Evolutionary conservation across 805 yeast species (phyloP).

Genomic region (Yarrowia sp.): DNA sequence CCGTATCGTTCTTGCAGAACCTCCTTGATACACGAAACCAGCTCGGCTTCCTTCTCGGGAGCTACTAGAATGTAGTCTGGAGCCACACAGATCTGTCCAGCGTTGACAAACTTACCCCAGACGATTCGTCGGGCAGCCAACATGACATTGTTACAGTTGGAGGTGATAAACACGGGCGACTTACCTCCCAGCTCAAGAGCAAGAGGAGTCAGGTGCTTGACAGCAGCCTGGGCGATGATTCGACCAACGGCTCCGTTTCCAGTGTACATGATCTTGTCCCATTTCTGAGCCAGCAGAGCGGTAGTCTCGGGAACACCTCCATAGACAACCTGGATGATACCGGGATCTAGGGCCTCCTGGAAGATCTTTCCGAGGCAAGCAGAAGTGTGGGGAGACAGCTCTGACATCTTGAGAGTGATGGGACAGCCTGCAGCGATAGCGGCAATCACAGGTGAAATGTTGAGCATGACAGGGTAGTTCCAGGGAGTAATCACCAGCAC

Average conservation of each 20-base stretch:
- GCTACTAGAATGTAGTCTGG: slow-evolving; percentile 78
- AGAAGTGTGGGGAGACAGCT: slow-evolving; percentile 62
- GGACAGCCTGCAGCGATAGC: slow-evolving; percentile 84
- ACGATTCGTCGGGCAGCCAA: slow-evolving; percentile 59
- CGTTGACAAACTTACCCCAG: slow-evolving; percentile 79
- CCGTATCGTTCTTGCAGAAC: slow-evolving; percentile 46
- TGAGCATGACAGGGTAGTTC: slow-evolving; percentile 68
- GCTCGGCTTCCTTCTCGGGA: slow-evolving; percentile 51
- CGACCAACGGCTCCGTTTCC: slow-evolving; percentile 78
- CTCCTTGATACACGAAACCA: slow-evolving; percentile 45
- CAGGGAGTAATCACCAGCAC: slow-evolving; percentile 72
- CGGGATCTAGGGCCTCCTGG: slow-evolving; percentile 52
- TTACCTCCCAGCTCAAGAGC: slow-evolving; percentile 89
- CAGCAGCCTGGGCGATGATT: slow-evolving; percentile 75
- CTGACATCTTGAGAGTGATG: slow-evolving; percentile 72
- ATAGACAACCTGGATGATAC: slow-evolving; percentile 58
- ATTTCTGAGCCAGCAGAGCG: slow-evolving; percentile 57
- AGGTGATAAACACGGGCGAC: slow-evolving; percentile 62
- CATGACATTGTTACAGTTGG: slow-evolving; percentile 12
- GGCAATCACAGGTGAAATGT: slow-evolving; percentile 65
- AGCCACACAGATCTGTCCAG: slow-evolving; percentile 93
- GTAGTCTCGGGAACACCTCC: slow-evolving; percentile 71
- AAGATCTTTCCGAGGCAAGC: slow-evolving; percentile 55
- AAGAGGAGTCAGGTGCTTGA: slow-evolving; percentile 75
- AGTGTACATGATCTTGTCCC: slow-evolving; percentile 82